A percentile compares a stretch with the other conserved stretches of the same genome.
Conservation (phyloP, 1,284 basidiomycete species). For the Peniophora sp. region DNA sequence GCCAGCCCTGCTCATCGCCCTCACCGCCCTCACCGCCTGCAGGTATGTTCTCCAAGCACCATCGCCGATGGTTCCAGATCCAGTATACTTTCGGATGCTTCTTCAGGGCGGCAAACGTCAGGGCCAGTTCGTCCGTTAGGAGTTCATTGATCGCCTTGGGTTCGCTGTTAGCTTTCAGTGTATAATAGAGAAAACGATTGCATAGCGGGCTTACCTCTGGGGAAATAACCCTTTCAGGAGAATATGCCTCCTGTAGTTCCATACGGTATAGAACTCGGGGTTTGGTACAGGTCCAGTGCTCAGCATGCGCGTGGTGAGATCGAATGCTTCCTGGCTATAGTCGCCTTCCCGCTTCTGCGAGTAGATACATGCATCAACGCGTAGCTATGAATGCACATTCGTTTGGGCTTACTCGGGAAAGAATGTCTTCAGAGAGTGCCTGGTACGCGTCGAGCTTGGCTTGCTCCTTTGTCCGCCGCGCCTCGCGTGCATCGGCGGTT, state of each 20-base stretch:
- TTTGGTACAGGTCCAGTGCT: constrained; percentile 35
- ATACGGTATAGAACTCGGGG: constrained; percentile 88
- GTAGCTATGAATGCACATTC: neutral
- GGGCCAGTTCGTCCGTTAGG: constrained; percentile 66
- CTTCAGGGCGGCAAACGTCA: constrained; percentile 76
- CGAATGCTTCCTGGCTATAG: constrained; percentile 62
- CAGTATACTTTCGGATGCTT: constrained; percentile 90
- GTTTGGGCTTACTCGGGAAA: constrained; percentile 53
- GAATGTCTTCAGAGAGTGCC: constrained; percentile 54
- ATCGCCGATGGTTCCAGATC: constrained; percentile 94
- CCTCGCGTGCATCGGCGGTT: constrained; percentile 55
- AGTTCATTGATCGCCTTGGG: constrained; percentile 54
- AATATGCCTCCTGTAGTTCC: constrained; percentile 86
- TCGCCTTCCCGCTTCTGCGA: constrained; percentile 60
- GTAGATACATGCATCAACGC: constrained; percentile 2
- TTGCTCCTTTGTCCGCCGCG: constrained; percentile 62
- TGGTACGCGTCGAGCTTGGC: constrained; percentile 73
- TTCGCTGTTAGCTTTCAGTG: constrained; percentile 33
- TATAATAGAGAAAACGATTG: neutral
- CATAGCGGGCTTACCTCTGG: constrained; percentile 36
- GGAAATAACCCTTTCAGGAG: constrained; percentile 69
- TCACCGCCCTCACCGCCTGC: constrained; percentile 41
- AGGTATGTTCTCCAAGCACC: constrained; percentile 85
- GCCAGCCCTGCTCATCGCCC: constrained; percentile 54
- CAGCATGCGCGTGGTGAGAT: constrained; percentile 69